Conservation (phyloP, 805 yeast species). For the Candida golubevii region DNA sequence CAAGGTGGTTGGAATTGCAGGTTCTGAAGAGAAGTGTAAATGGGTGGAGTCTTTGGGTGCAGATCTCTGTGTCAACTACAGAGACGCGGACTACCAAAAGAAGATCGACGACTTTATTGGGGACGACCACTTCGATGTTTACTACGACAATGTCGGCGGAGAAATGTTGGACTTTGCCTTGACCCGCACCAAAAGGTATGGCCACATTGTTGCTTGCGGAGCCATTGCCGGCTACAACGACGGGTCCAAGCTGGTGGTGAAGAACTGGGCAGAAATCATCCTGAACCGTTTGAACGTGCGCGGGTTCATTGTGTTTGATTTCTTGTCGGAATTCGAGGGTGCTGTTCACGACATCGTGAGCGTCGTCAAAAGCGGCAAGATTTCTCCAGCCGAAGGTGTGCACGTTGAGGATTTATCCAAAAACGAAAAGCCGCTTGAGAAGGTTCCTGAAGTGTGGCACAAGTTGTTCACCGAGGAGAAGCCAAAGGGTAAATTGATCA, state of each 20-base stretch:
- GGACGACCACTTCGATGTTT: conserved; percentile 47
- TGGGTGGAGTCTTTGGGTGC: conserved; percentile 54
- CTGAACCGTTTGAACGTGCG: conserved; percentile 46
- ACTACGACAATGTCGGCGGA: conserved; percentile 66
- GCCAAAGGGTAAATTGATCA: conserved; percentile 17
- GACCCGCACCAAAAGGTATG: conserved; percentile 33
- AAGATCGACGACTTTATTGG: conserved; percentile 34
- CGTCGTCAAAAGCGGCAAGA: conserved; percentile 38
- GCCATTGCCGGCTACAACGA: conserved; percentile 57
- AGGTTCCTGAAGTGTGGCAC: conserved; percentile 15
- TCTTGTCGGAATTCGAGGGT: conserved; percentile 29
- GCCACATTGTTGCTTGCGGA: conserved; percentile 57
- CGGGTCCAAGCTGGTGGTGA: conserved; percentile 29
- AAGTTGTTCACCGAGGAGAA: conserved; percentile 17
- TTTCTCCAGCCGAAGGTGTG: conserved; percentile 28
- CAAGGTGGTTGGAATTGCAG: conserved; percentile 59
- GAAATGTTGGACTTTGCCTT: conserved; percentile 46
- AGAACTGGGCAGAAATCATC: conserved; percentile 41
- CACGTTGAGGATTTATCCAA: conserved; percentile 40
- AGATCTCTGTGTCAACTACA: conserved; percentile 53
- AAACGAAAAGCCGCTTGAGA: conserved; percentile 17
- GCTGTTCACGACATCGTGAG: conserved; percentile 33
- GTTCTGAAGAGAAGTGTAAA: conserved; percentile 51
- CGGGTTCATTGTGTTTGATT: conserved; percentile 53
- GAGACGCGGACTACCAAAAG: conserved; percentile 27